Base-by-base conservation (phyloP, 2,329 filamentous ascomycete genomes). In the Epichloe typhina region DNA sequence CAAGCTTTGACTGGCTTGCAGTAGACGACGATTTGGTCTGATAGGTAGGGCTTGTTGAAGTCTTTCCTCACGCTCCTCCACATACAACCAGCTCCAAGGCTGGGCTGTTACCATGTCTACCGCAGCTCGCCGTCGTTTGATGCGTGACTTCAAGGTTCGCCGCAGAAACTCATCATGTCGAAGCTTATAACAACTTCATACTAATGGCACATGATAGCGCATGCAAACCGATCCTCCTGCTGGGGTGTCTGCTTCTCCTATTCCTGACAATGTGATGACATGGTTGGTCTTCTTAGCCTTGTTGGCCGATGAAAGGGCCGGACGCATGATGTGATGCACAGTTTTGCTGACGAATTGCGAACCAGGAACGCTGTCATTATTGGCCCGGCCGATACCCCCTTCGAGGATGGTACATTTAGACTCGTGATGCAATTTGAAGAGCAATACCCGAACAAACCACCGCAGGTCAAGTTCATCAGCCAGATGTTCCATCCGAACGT, bases 401-500 rank as follows among this genome's bases (percentile, higher is more conserved):
- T 97, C 63, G 93, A 98, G 70, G 93, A 98, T 68, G 93, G 93
- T 55, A 98, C 93, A 21, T 98, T 98, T 68, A 79, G 91, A 58
- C 83, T 98, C 11, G 90, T 97, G 48, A 97, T 98, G 91, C 89
- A 96, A 65, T 98, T 98, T 61, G 93, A 97, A 66, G 93, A 98
- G 68, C 90, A 95, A 63, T 98, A 98, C 62, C 93, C 93, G 33
- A 98, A 97, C 72, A 97, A 97, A 68, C 93, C 93, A 5, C 93
- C 93, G 0, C 86, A 89, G 36, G 93, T 97, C 71, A 97, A 97
- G 66, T 98, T 98, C 67, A 95, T 98, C 66, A 95, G 88, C 69
- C 83, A 93, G 67, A 98, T 98, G 93, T 98, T 98, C 69, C 93
- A 98, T 62, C 93, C 93, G 17, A 98, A 98, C 64, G 93, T 98